Evolutionary conservation across 768 basidiomycete genomes (phyloP).

Genomic region (Basidioascus undulatus): DNA sequence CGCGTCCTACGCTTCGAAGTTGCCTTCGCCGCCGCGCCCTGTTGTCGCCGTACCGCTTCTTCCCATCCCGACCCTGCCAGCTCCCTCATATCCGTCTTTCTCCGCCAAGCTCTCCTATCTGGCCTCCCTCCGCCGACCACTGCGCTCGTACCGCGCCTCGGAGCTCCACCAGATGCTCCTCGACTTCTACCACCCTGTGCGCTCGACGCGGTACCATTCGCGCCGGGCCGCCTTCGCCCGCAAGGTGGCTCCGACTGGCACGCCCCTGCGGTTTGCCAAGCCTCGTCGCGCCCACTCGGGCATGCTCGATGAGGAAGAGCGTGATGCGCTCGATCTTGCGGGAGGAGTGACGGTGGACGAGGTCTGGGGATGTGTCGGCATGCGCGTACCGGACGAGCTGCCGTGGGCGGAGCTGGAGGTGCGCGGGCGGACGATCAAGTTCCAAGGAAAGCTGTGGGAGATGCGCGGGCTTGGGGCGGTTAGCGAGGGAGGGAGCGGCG

Average conservation of each 20-base stretch:
- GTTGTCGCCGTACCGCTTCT: background rate
- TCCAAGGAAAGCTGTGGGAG: too few relatives aligned
- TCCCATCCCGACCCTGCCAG: background rate
- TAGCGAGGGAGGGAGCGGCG: too few relatives aligned
- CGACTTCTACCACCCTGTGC: slow-evolving; percentile 14
- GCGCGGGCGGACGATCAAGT: too few relatives aligned
- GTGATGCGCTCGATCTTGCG: slow-evolving; percentile 7
- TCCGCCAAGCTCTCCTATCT: too few relatives aligned
- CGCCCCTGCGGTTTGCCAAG: slow-evolving; percentile 12
- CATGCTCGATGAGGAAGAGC: slow-evolving; percentile 8
- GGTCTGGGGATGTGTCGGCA: background rate
- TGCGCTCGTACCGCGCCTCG: slow-evolving; percentile 12
- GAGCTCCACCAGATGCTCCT: slow-evolving; percentile 16
- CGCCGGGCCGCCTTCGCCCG: slow-evolving; percentile 14
- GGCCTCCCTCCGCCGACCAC: too few relatives aligned
- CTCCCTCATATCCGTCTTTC: background rate
- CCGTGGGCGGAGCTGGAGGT: too few relatives aligned
- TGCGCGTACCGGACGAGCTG: too few relatives aligned
- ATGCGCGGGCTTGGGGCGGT: too few relatives aligned
- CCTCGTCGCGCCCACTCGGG: slow-evolving; percentile 1
- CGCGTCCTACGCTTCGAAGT: background rate
- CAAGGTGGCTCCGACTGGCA: slow-evolving; percentile 11
- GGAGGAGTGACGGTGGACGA: too few relatives aligned
- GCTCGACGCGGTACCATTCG: slow-evolving; percentile 14
- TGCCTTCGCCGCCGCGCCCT: background rate